Evolutionary conservation across 2,329 filamentous ascomycete genomes (phyloP).

Genomic region (Talaromyces sp.): DNA sequence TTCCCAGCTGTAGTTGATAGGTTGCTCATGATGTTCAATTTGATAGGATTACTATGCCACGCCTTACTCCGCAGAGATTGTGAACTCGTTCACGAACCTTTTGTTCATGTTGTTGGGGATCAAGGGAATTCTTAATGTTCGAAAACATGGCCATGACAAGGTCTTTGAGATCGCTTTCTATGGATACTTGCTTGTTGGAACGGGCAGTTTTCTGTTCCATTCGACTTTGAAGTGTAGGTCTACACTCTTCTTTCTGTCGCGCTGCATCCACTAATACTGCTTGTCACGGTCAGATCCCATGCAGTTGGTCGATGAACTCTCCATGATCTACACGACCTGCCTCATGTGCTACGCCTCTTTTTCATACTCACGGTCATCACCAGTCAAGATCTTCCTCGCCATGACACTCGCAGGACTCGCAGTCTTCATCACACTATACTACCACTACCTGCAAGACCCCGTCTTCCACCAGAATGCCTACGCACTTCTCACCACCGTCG

Average conservation of each 20-base stretch:
- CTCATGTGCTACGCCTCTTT: constrained; percentile 73
- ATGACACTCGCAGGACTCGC: constrained; percentile 56
- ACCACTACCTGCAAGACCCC: constrained; percentile 79
- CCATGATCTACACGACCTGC: constrained; percentile 71
- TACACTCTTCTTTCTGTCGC: background rate
- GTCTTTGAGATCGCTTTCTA: constrained; percentile 70
- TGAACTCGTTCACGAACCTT: constrained; percentile 79
- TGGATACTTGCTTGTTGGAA: constrained; percentile 62
- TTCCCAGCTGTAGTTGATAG: background rate
- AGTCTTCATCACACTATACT: constrained; percentile 74
- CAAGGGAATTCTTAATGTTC: constrained; percentile 72
- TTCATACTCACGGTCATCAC: constrained; percentile 61
- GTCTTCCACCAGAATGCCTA: constrained; percentile 81
- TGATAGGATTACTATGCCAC: constrained; percentile 71
- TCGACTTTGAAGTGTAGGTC: constrained; percentile 60
- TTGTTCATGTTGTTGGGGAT: constrained; percentile 76
- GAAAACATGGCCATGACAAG: constrained; percentile 67
- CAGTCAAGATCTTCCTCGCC: constrained; percentile 56
- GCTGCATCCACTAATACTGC: background rate
- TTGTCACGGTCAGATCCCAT: constrained; percentile 56
- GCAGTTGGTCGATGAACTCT: constrained; percentile 69
- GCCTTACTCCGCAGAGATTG: constrained; percentile 71
- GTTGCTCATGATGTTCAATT: constrained; percentile 21
- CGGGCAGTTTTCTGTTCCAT: constrained; percentile 64
- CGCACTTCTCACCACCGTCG: constrained; percentile 66